A percentile compares a stretch with the other conserved stretches of the same genome.
Evolutionary conservation across 805 yeast genomes (phyloP).

Genomic region (Candida schatavii): DNA sequence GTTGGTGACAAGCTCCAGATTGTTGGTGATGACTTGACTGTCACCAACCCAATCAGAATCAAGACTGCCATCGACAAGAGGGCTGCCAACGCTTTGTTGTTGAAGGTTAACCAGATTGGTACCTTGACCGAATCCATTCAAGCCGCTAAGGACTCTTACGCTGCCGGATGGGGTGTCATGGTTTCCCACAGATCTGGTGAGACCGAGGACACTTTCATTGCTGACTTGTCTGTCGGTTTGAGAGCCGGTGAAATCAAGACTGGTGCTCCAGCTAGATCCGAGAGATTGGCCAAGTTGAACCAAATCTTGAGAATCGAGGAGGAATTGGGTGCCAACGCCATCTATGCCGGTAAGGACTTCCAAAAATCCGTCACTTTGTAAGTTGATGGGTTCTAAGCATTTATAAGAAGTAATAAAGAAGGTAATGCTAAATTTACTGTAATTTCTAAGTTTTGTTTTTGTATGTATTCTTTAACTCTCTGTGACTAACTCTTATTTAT

Average conservation of each 20-base stretch:
- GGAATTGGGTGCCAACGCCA: conserved; percentile 17
- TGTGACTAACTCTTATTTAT: neutral
- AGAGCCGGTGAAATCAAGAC: conserved; percentile 21
- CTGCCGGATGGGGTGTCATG: conserved; percentile 19
- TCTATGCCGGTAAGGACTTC: conserved; percentile 16
- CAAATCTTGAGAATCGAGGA: conserved; percentile 22
- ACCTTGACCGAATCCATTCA: conserved; percentile 18
- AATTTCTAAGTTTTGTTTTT: neutral
- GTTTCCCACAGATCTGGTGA: conserved; percentile 24
- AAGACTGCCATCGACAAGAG: conserved; percentile 17
- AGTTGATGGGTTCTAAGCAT: conserved; percentile 11
- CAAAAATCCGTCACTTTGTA: conserved; percentile 39
- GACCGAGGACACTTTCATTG: conserved; percentile 22
- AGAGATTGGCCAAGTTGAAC: conserved; percentile 21
- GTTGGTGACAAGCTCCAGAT: conserved; percentile 14
- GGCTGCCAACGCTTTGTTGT: conserved; percentile 19
- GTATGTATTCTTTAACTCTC: neutral
- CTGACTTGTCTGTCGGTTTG: conserved; percentile 22
- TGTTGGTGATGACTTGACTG: conserved; percentile 22
- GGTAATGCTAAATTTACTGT: too few relatives aligned
- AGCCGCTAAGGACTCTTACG: conserved; percentile 15
- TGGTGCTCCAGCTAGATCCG: conserved; percentile 24
- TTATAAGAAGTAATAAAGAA: neutral
- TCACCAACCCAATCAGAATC: conserved; percentile 19
- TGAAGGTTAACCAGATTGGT: conserved; percentile 24